A percentile compares a stretch with the other conserved stretches of the same genome.
These are phyloP conservation scores for Antitrichia curtipendula DNA, from an alignment of 225 moss, liverwort and hornwort genomes.

Conservation along the genomic window DNA sequence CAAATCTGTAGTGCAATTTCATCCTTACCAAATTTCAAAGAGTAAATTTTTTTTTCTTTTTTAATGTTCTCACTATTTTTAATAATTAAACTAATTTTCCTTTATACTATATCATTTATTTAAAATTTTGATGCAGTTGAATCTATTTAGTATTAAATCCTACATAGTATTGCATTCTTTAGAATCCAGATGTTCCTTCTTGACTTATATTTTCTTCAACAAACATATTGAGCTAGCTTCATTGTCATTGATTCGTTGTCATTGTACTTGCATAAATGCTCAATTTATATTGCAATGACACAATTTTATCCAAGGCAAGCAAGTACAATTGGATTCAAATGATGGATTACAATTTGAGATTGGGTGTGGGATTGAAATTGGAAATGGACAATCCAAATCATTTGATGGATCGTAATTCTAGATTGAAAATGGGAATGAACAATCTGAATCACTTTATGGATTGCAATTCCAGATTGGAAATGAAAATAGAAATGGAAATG, in stretches of 20 bases:
- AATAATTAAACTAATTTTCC: neutral
- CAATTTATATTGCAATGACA: neutral
- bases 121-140: neutral
- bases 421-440: neutral
- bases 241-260: too few species aligned
- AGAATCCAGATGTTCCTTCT: too few species aligned
- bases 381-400: neutral
- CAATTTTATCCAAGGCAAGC: neutral
- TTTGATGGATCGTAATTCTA: accelerated
- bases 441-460: neutral
- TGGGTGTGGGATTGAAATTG: neutral
- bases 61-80: neutral
- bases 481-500: neutral
- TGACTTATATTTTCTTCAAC: neutral
- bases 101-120: neutral
- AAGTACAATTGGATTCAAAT: neutral
- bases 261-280: neutral
- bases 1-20: neutral
- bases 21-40: neutral
- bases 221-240: neutral
- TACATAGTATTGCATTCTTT: neutral
- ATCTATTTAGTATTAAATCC: neutral
- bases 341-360: neutral
- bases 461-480: neutral
- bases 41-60: neutral